Percentiles rank a stretch among this genome's conserved stretches.
Evolutionary conservation across 192 early-diverging fungal genomes (phyloP).

Genomic region (Entomortierella parvispora): DNA sequence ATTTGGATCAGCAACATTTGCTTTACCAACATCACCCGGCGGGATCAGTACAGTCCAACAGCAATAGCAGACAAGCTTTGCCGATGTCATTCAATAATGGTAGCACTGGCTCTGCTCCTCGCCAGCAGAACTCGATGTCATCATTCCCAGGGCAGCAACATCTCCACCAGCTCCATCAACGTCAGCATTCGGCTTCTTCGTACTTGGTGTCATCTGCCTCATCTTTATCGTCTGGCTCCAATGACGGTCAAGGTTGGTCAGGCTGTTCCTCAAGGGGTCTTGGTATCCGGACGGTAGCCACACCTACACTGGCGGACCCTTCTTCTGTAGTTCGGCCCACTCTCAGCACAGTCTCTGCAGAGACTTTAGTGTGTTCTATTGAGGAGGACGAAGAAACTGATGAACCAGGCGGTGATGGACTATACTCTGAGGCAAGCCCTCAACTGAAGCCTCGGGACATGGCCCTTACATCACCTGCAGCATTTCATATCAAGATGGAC

Average conservation of each 20-base stretch:
- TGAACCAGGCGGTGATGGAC: too few relatives aligned
- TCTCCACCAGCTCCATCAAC: conserved; percentile 1
- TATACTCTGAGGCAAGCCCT: too few relatives aligned
- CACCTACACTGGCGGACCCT: too few relatives aligned
- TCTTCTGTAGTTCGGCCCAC: too few relatives aligned
- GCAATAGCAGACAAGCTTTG: not conserved
- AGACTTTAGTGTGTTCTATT: too few relatives aligned
- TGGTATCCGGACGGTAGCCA: too few relatives aligned
- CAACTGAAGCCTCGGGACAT: not conserved
- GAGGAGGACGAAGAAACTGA: too few relatives aligned
- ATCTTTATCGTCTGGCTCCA: not conserved
- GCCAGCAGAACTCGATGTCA: not conserved
- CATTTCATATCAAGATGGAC: conserved; percentile 28
- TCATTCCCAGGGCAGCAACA: conserved; percentile 2
- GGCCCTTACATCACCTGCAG: not conserved
- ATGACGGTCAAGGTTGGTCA: not conserved
- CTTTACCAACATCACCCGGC: not conserved
- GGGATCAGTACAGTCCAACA: not conserved
- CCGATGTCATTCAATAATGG: not conserved
- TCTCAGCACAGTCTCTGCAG: not conserved
- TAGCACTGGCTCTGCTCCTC: not conserved
- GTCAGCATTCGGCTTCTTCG: conserved; percentile 16
- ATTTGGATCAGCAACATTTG: not conserved
- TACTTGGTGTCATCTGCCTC: not conserved
- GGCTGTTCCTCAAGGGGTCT: not conserved